Base-by-base conservation (phyloP, 768 basidiomycete genomes). In the Kwoniella dendrophila region DNA sequence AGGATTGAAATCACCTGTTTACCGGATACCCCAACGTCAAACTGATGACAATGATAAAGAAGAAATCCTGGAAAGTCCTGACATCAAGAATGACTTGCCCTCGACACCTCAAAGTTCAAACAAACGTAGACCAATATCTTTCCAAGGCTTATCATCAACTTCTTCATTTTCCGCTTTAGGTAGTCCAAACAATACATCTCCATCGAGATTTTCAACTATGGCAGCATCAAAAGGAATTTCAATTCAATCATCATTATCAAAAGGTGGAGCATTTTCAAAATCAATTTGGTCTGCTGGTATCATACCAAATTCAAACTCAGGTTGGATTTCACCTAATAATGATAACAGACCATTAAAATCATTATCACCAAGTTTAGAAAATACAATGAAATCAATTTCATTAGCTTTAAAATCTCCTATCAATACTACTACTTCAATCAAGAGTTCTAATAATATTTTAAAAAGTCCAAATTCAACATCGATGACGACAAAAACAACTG, bases 321-420 rank as follows among this genome's bases (percentile, higher is more conserved):
- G 73, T 16, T 75, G 73, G 73, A 69, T 72, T 30, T 62, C 62
- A 6, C 71, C 73, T 16, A 63, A 43, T n/a, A n/a, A n/a, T n/a
- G n/a, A n/a, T n/a, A n/a, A n/a, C n/a, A n/a, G n/a, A n/a, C n/a
- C n/a, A n/a, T n/a, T n/a, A n/a, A n/a, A n/a, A n/a, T n/a, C 43
- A 16, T n/a, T 24, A 16, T 2, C 56, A 12, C 30, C 43, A 0
- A 30, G 26, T 0, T 24, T 45, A 14, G 32, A 43, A 0, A 4
- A 4, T 29, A n/a, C 54, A 22, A 38, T 8, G 1, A 44, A 44
- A 44, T 44, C 43, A 3, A 44, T 44, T 1, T 44, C 43, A 11
- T 44, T 24, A 44, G 24, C 43, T 44, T n/a, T 44, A 11, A 56
- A 44, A 56, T 40, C 41, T 3, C 54, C 40, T 16, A 18, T 34